These are phyloP conservation scores for Abrus precatorius DNA, from an alignment of 306 rosid species.

Conservation along the genomic window DNA sequence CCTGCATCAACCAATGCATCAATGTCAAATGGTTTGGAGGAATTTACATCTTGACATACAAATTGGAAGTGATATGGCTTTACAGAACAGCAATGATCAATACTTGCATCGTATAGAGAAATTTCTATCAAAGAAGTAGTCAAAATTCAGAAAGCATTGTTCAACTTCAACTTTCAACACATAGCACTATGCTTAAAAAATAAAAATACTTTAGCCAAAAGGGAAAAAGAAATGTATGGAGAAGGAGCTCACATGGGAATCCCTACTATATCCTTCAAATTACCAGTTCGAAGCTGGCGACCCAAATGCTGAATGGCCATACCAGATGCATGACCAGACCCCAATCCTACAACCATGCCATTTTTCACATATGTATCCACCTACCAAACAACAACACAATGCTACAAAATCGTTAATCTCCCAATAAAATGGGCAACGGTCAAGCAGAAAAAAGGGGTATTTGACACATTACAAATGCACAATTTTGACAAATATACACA, in stretches of 20 bases:
- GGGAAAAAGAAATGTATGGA: conserved; percentile 25
- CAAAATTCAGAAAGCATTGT: conserved; percentile 3
- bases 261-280: conserved; percentile 77
- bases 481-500: neutral
- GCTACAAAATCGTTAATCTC: conserved; percentile 36
- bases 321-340: conserved; percentile 82
- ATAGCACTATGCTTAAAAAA: neutral
- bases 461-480: neutral
- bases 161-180: neutral
- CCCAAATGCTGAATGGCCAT: conserved; percentile 92
- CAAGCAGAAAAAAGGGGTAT: neutral
- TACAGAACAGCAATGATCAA: conserved; percentile 16
- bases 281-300: conserved; percentile 78
- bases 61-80: conserved; percentile 18
- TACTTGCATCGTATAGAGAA: conserved; percentile 26
- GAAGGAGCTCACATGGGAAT: conserved; percentile 79
- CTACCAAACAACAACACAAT: conserved; percentile 55
- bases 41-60: conserved; percentile 25
- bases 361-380: conserved; percentile 78
- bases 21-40: conserved; percentile 14
- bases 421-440: neutral
- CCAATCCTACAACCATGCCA: conserved; percentile 91
- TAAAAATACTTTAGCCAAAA: neutral
- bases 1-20: conserved; percentile 53
- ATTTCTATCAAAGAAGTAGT: neutral